Conservation (phyloP, 2,329 filamentous ascomycete species). For the Geoglossum cookeanum region DNA sequence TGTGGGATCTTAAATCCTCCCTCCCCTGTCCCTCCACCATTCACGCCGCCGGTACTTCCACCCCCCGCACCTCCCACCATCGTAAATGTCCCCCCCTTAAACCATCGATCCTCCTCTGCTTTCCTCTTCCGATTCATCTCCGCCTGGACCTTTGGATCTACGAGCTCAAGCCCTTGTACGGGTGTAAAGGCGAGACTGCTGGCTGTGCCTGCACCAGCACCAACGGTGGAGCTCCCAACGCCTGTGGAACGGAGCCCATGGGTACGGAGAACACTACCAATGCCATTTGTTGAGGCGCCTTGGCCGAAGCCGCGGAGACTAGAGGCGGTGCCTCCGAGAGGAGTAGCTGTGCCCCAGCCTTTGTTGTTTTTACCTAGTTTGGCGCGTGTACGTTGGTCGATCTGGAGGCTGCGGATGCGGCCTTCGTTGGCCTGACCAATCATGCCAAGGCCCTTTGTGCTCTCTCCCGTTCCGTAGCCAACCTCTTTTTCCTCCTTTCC, state of each 20-base stretch:
- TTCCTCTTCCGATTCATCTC: constrained; percentile 81
- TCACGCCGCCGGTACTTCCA: constrained; percentile 10
- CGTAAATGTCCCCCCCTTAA: constrained; percentile 93
- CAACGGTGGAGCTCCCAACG: constrained; percentile 51
- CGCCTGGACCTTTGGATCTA: constrained; percentile 78
- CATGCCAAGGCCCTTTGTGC: constrained; percentile 82
- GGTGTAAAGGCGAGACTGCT: constrained; percentile 86
- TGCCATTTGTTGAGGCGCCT: constrained; percentile 34
- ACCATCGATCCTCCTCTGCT: constrained; percentile 88
- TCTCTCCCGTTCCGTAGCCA: constrained; percentile 72
- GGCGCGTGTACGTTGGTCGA: constrained; percentile 82
- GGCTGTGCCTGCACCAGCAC: constrained; percentile 49
- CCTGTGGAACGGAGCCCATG: constrained; percentile 67
- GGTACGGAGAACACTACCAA: constrained; percentile 49
- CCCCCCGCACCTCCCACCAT: constrained; percentile 40
- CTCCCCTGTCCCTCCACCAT: constrained; percentile 25
- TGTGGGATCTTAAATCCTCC: constrained; percentile 69
- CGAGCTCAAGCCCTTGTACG: constrained; percentile 82
- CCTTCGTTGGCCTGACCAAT: constrained; percentile 77
- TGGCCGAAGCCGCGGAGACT: constrained; percentile 64
- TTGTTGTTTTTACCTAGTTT: constrained; percentile 91
- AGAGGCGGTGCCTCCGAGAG: constrained; percentile 49
- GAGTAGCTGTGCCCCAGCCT: constrained; percentile 63
- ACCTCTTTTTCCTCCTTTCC: constrained; percentile 90
- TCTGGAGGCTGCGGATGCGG: constrained; percentile 69